These are phyloP conservation scores for Shiraia sp. DNA, from an alignment of 2,329 filamentous ascomycete species.

Conservation along the genomic window DNA sequence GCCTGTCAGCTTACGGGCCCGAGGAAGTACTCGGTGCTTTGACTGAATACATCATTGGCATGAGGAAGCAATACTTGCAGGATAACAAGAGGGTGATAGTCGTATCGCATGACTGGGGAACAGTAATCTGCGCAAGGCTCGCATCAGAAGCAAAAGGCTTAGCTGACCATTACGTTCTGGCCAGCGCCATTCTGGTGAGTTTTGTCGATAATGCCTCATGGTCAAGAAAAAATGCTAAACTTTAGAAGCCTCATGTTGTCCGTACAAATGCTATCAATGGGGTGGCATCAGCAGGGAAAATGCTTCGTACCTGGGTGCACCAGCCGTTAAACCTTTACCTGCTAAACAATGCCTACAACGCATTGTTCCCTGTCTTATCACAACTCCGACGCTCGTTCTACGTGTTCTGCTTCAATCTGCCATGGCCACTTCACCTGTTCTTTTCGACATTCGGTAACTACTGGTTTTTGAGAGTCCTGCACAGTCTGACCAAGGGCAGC, in stretches of 20 bases:
- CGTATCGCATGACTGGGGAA: conserved; percentile 61
- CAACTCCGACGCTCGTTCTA: conserved; percentile 58
- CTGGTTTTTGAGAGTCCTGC: conserved; percentile 51
- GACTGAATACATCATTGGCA: conserved; percentile 56
- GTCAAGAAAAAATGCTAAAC: background rate
- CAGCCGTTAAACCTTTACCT: conserved; percentile 52
- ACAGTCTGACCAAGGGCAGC: conserved; percentile 45
- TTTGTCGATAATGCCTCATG: background rate
- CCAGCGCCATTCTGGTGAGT: conserved; percentile 58
- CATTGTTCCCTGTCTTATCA: conserved; percentile 52
- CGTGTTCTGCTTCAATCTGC: conserved; percentile 59
- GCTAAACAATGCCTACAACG: conserved; percentile 49
- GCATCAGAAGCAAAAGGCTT: conserved; percentile 62
- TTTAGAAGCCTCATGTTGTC: conserved; percentile 46
- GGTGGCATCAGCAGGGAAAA: conserved; percentile 51
- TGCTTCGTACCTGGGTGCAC: conserved; percentile 53
- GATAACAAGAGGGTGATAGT: conserved; percentile 46
- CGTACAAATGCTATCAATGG: conserved; percentile 49
- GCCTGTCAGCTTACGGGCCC: conserved; percentile 54
- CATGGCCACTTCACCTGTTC: conserved; percentile 49
- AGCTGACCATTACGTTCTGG: conserved; percentile 60
- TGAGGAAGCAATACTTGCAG: conserved; percentile 51
- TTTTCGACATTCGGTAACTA: conserved; percentile 55
- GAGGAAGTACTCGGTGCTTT: conserved; percentile 58
- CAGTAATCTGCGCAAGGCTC: conserved; percentile 56